A percentile compares a stretch with the other conserved stretches of the same genome.
These are phyloP conservation scores for Gossypium australe DNA, from an alignment of 345 rosid species.

Conservation along the genomic window DNA sequence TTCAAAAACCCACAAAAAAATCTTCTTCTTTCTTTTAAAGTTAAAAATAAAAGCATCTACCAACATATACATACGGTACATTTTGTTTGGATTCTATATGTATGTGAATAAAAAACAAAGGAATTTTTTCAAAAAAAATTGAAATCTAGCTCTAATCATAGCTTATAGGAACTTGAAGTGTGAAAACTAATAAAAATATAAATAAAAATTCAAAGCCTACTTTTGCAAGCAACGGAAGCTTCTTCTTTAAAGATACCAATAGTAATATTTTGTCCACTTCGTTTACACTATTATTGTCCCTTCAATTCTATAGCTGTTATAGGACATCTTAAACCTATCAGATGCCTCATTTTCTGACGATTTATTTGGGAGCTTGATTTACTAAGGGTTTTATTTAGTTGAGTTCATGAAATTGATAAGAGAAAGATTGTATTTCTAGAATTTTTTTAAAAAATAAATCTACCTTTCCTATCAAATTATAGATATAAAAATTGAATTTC, in stretches of 20 bases:
- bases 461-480: no score
- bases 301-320: not conserved
- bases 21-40: not conserved
- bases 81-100: not conserved
- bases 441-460: no score
- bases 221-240: slow-evolving; percentile 7
- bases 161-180: not conserved
- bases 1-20: not conserved
- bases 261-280: not conserved
- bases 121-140: not conserved
- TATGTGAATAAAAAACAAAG: not conserved
- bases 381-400: no score
- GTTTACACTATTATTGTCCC: not conserved
- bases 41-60: not conserved
- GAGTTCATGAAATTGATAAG: no score
- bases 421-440: no score
- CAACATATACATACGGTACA: not conserved
- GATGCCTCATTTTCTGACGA: no score
- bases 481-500: no score
- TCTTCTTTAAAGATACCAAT: not conserved
- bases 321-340: not conserved
- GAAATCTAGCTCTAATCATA: not conserved
- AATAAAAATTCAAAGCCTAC: not conserved
- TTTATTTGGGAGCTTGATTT: no score
- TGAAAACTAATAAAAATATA: not conserved